A percentile compares a stretch with the other conserved stretches of the same genome.
These are phyloP conservation scores for Nidularia sp. DNA, from an alignment of 768 basidiomycete genomes.

Conservation along the genomic window DNA sequence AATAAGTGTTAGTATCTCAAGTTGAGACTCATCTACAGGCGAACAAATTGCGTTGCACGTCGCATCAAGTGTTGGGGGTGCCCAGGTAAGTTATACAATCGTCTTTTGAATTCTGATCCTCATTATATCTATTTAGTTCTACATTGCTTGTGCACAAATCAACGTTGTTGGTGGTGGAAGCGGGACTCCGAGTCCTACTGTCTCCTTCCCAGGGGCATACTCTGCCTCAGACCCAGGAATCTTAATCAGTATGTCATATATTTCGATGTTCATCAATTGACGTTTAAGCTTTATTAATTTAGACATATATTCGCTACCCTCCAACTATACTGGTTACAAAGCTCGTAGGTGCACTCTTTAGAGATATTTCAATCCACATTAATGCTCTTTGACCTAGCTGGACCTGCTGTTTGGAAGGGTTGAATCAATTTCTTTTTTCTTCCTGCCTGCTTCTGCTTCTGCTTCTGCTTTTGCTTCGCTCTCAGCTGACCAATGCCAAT, in stretches of 20 bases:
- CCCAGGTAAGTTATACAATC: constrained; percentile 14
- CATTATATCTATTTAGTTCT: constrained; percentile 16
- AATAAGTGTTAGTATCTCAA: background rate
- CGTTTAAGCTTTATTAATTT: background rate
- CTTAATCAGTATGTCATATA: constrained; percentile 19
- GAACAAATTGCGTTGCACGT: constrained; percentile 34
- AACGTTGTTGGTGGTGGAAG: constrained; percentile 26
- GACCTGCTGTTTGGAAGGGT: constrained; percentile 1
- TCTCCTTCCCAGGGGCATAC: constrained; percentile 30
- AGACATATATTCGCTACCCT: constrained; percentile 25
- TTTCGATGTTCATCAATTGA: background rate
- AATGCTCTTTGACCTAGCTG: background rate
- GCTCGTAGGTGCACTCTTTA: constrained; percentile 18
- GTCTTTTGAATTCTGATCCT: background rate
- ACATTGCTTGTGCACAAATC: constrained; percentile 32
- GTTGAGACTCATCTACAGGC: background rate
- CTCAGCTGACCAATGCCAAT: too few species aligned
- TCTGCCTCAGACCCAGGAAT: constrained; percentile 26
- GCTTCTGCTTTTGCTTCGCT: too few species aligned
- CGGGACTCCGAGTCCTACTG: constrained; percentile 22
- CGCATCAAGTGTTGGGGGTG: constrained; percentile 18
- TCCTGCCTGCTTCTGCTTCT: too few species aligned
- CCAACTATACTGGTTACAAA: constrained; percentile 23
- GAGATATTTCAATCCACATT: background rate
- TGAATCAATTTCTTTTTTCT: background rate